These are phyloP conservation scores for Rhizopus delemar DNA, from an alignment of 371 early-diverging fungal genomes.

Conservation along the genomic window DNA sequence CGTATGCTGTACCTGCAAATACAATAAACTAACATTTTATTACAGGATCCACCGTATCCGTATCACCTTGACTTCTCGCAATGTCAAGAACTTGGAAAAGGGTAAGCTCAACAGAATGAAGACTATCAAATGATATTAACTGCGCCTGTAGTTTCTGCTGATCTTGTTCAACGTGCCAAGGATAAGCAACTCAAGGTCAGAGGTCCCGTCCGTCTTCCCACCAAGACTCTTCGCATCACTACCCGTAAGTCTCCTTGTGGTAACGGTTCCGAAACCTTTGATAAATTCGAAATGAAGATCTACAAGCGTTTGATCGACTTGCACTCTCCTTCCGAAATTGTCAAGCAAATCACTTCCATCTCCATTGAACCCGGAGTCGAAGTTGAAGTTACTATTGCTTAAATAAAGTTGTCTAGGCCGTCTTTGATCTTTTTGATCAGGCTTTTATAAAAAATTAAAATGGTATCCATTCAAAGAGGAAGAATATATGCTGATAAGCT, in stretches of 20 bases:
- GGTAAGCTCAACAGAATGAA: not conserved
- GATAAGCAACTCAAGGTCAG: constrained; percentile 97
- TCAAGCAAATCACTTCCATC: constrained; percentile 99
- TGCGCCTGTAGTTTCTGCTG: constrained; percentile 72
- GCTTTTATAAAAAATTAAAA: no score
- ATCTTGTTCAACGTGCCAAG: constrained; percentile 96
- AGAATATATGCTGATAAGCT: no score
- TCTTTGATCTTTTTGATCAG: no score
- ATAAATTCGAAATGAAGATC: constrained; percentile 97
- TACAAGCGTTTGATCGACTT: constrained; percentile 99
- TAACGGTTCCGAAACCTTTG: constrained; percentile 99
- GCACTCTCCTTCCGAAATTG: constrained; percentile 97
- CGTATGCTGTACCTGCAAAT: no score
- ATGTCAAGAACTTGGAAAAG: constrained; percentile 98
- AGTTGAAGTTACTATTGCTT: constrained; percentile 98
- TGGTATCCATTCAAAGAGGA: no score
- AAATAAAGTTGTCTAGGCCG: constrained; percentile 18
- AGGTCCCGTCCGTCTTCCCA: constrained; percentile 98
- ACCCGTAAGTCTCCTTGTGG: constrained; percentile 99
- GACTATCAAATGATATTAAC: not conserved
- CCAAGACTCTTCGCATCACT: constrained; percentile 97
- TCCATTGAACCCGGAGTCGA: constrained; percentile 99
- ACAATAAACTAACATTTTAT: constrained; percentile 6
- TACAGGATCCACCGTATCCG: constrained; percentile 86
- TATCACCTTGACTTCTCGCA: constrained; percentile 96